These are phyloP conservation scores for Linnemannia schmuckeri DNA, from an alignment of 192 early-diverging fungal species.

Conservation along the genomic window DNA sequence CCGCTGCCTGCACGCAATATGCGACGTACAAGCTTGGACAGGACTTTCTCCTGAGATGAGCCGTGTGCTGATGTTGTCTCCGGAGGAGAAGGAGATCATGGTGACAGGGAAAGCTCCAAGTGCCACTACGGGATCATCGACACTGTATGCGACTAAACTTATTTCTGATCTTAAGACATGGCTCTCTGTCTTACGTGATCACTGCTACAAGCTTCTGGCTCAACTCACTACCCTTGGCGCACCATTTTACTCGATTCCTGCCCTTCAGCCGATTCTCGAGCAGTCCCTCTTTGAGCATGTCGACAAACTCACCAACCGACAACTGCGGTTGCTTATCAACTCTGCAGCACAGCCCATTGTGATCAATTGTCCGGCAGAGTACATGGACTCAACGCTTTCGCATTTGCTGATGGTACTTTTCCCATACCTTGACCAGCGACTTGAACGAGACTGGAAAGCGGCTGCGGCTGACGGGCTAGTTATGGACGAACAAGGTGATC, in stretches of 20 bases:
- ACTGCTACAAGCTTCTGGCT: slow-evolving; percentile 40
- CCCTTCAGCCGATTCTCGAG: slow-evolving; percentile 23
- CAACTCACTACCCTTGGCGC: slow-evolving; percentile 37
- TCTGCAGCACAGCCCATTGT: slow-evolving; percentile 40
- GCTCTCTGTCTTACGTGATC: slow-evolving; percentile 30
- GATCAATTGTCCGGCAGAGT: slow-evolving; percentile 35
- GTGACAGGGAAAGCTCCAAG: slow-evolving; percentile 32
- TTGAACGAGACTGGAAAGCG: slow-evolving; percentile 42
- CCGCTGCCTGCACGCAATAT: slow-evolving; percentile 31
- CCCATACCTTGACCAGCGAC: slow-evolving; percentile 49
- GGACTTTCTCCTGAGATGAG: slow-evolving; percentile 22
- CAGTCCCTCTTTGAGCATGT: slow-evolving; percentile 55
- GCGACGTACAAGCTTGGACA: slow-evolving; percentile 19
- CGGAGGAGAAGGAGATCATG: slow-evolving; percentile 45
- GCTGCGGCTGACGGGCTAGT: slow-evolving; percentile 43
- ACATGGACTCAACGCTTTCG: slow-evolving; percentile 26
- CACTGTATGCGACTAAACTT: neutral
- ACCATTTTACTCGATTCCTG: slow-evolving; percentile 48
- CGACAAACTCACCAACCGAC: slow-evolving; percentile 39
- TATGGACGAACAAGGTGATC: slow-evolving; percentile 35
- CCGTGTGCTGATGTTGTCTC: slow-evolving; percentile 3
- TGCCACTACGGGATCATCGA: neutral
- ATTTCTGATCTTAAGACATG: slow-evolving; percentile 35
- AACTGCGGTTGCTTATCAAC: slow-evolving; percentile 36
- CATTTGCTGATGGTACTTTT: slow-evolving; percentile 39